Conservation (phyloP, 768 basidiomycete genomes). For the Lactarius deliciosus region DNA sequence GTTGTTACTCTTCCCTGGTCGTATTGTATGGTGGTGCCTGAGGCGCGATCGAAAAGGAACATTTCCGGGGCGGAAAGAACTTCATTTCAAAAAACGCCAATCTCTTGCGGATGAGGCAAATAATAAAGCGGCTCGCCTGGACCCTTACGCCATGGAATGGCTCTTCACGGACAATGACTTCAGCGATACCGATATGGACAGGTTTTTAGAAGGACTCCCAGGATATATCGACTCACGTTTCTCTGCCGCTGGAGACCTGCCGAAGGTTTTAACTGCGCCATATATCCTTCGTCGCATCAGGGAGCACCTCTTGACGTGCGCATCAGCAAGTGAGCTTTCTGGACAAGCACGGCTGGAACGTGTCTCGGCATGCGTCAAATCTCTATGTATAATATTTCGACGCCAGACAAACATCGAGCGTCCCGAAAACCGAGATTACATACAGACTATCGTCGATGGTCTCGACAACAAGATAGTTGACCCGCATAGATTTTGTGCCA, state of each 20-base stretch:
- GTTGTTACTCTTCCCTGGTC: neutral
- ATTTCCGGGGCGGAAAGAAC: neutral
- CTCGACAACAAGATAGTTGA: constrained; percentile 1
- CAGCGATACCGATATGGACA: constrained; percentile 19
- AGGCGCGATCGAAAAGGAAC: fast-evolving
- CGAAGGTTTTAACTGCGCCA: neutral
- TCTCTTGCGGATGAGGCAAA: neutral
- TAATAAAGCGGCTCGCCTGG: neutral
- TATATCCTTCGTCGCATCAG: constrained; percentile 5
- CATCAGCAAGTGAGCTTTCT: constrained; percentile 6
- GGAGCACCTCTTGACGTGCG: constrained; percentile 17
- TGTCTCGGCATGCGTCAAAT: constrained; percentile 6
- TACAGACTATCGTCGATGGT: neutral
- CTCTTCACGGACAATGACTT: constrained; percentile 17
- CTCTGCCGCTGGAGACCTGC: neutral
- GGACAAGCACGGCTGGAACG: constrained; percentile 4
- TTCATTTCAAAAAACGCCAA: neutral
- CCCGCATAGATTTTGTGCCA: constrained; percentile 5
- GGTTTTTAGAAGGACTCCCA: constrained; percentile 13
- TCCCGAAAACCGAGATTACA: neutral
- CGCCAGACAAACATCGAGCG: neutral
- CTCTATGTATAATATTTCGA: constrained; percentile 5
- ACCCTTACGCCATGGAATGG: constrained; percentile 14
- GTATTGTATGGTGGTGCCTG: no score
- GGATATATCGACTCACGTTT: constrained; percentile 14